Base-by-base conservation (phyloP, 306 rosid genomes). In the Corylus americana region DNA sequence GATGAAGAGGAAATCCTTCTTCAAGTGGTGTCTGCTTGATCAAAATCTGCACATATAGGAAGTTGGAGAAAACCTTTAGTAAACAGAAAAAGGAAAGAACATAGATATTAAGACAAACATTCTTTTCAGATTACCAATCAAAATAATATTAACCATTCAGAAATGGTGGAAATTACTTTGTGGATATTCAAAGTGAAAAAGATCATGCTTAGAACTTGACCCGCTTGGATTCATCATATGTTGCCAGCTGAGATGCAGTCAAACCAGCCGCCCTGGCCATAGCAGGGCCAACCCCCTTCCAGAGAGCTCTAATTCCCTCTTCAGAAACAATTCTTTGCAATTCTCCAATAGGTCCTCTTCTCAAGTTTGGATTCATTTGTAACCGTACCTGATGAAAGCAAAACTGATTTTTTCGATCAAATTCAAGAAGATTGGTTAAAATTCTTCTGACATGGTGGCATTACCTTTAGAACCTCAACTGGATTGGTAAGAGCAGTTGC, bases 261-360 rank as follows among this genome's bases (percentile, higher is more conserved):
- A 95, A 87, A 53, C 89, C 86, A 83, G 96, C 93, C 44, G 98
- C 99, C 87, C 99, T 88, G 82, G 86, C 88, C 97, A 89, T 93
- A 77, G 96, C 99, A 90, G 98, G 99, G 68, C 97, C 94, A 62
- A 95, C 88, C 7, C 99, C 98, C 78, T 90, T 93, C 98, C 99
- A 93, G 77, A 95, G 91, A 79, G 93, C 91, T 86, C 49, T 89
- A 71, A 90, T 49, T 86, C 99, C 98, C 89, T 91, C 98, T 81
- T 91, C 87, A 29, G 93, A 83, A 77, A 89, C 64, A 61, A 92
- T 93, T 82, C 87, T 84, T 49, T 11, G 79, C 82, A 95, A 74
- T 86, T 93, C 98, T 70, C 67, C 74, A 18, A 78, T 74, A 8
- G 96, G 84, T 77, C 93, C 95, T 53, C 87, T 90, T 55, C 87